These are phyloP conservation scores for Chaetomium olivaceum DNA, from an alignment of 2,329 filamentous ascomycete genomes.

Conservation along the genomic window DNA sequence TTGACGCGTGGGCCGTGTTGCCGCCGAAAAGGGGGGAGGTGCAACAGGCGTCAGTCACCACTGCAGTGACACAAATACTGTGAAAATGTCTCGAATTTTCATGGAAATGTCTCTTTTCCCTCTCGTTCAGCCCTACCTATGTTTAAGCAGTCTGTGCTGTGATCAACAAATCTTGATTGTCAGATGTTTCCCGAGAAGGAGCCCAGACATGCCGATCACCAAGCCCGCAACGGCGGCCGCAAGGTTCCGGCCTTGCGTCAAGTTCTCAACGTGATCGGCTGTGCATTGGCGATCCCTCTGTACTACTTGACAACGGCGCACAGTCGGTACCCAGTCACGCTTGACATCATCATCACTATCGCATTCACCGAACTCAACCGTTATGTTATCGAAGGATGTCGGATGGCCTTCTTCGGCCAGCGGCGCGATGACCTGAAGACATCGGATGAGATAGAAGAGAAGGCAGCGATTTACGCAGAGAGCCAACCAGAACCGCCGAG, in stretches of 20 bases:
- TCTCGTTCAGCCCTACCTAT: not conserved
- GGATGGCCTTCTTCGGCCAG: slow-evolving; percentile 5
- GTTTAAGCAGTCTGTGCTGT: not conserved
- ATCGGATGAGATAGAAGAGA: not conserved
- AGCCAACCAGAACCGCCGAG: not conserved
- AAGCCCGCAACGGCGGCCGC: slow-evolving; percentile 1
- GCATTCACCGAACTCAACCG: slow-evolving; percentile 24
- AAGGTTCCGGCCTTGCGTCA: slow-evolving; percentile 13
- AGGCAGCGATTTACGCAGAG: slow-evolving; percentile 8
- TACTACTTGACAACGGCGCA: slow-evolving; percentile 19
- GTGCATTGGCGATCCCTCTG: slow-evolving; percentile 14
- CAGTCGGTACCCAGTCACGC: slow-evolving; percentile 20
- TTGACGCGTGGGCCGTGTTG: not conserved
- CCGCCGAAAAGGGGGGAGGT: not conserved
- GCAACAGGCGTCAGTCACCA: not conserved
- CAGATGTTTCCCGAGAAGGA: slow-evolving; percentile 12
- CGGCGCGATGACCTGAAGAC: not conserved
- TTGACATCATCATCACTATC: slow-evolving; percentile 24
- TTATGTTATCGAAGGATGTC: slow-evolving; percentile 20
- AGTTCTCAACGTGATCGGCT: slow-evolving; percentile 23
- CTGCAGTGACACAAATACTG: not conserved
- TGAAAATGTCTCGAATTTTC: not conserved
- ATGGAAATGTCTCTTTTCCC: not conserved
- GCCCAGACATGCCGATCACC: slow-evolving; percentile 7
- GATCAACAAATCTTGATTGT: not conserved